Evolutionary conservation across 257 asterid species (phyloP).

Genomic region (Voacanga thouarsii): DNA sequence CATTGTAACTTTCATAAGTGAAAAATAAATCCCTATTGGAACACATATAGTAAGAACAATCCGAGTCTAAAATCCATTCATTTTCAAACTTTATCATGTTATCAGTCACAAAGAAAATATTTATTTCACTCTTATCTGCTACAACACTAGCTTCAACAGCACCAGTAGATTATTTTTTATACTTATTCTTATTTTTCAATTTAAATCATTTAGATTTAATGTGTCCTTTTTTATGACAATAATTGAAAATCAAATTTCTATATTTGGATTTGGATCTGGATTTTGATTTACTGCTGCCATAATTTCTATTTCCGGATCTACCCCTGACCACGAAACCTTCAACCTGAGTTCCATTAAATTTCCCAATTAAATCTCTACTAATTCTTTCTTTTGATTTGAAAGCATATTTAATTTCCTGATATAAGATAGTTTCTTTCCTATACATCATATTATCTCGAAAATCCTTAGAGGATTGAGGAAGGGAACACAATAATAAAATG

Average conservation of each 20-base stretch:
- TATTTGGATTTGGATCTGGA: not conserved
- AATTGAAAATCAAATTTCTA: not conserved
- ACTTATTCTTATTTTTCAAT: not conserved
- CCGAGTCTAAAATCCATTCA: too few species aligned
- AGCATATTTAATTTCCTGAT: too few species aligned
- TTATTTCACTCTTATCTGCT: not conserved
- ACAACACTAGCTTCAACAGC: not conserved
- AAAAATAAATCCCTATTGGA: too few species aligned
- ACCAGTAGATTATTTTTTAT: not conserved
- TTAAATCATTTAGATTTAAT: not conserved
- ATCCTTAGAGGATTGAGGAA: too few species aligned
- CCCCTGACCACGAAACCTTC: not conserved
- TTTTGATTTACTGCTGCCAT: not conserved
- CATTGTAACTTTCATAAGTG: too few species aligned
- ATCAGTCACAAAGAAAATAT: too few species aligned
- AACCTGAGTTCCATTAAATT: not conserved
- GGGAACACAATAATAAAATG: too few species aligned
- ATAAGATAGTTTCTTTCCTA: too few species aligned
- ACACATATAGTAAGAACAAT: not conserved
- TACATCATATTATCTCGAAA: too few species aligned
- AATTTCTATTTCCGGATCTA: not conserved
- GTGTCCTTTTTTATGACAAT: not conserved
- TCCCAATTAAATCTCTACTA: not conserved
- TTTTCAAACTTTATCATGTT: too few species aligned
- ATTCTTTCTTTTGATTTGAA: too few species aligned